phyloP scores from a whole-genome alignment of 2,329 filamentous ascomycete species.

The Calonectria pseudoreteaudii region DNA sequence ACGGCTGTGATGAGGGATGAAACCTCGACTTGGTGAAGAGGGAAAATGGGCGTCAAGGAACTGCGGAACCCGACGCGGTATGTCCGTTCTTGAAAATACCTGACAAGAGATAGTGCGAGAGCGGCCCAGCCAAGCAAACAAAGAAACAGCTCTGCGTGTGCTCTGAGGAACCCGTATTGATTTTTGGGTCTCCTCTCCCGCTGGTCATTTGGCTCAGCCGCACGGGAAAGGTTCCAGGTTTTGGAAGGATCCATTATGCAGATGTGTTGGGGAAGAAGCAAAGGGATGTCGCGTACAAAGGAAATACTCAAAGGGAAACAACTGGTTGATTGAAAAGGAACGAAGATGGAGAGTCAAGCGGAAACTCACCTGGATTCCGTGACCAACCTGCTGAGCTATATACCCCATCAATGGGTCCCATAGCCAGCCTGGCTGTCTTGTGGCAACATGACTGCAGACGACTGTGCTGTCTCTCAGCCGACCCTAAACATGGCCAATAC shows the following conservation, averaged over 20 bases:
- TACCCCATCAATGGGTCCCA: not conserved
- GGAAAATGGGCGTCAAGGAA: not conserved
- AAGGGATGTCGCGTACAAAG: not conserved
- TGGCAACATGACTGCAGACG: not conserved
- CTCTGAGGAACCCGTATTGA: not conserved
- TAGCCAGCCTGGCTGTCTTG: not conserved
- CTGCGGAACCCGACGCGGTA: not conserved
- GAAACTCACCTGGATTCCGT: not conserved
- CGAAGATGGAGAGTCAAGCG: not conserved
- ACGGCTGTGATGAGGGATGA: not conserved
- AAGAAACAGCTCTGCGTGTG: not conserved
- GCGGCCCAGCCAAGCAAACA: not conserved
- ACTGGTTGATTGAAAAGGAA: not conserved
- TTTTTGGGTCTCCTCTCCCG: not conserved
- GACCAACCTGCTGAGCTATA: not conserved
- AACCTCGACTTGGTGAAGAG: not conserved
- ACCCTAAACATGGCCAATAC: not conserved
- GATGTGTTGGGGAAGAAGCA: not conserved
- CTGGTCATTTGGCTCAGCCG: not conserved
- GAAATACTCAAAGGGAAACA: not conserved
- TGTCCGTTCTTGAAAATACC: not conserved
- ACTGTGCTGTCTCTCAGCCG: not conserved
- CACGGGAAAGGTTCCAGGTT: not conserved
- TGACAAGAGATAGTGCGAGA: not conserved
- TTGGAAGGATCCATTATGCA: not conserved